These are phyloP conservation scores for Cyberlindnera euphorbiae DNA, from an alignment of 805 yeast species.

Conservation along the genomic window DNA sequence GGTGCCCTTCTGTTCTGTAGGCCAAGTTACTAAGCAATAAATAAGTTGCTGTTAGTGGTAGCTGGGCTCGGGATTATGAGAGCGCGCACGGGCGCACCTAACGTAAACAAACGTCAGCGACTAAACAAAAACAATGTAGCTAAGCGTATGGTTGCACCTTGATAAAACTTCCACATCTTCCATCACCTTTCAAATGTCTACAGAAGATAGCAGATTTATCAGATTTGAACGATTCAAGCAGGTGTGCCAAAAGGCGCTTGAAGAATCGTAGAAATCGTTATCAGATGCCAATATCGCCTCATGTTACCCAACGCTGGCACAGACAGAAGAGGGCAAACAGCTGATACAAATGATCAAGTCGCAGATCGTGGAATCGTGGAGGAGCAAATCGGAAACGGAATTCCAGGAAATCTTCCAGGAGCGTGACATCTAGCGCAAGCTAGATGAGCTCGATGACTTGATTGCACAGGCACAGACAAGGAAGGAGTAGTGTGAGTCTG, in stretches of 20 bases:
- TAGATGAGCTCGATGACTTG: slow-evolving; percentile 42
- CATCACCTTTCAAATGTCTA: too few species aligned
- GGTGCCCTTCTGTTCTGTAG: too few species aligned
- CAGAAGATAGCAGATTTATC: background rate
- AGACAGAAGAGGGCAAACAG: slow-evolving; percentile 35
- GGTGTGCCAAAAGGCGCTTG: slow-evolving; percentile 47
- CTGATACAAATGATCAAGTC: slow-evolving; percentile 40
- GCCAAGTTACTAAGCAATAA: too few species aligned
- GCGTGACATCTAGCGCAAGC: slow-evolving; percentile 34
- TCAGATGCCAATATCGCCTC: slow-evolving; percentile 41
- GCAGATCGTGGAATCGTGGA: slow-evolving; percentile 47
- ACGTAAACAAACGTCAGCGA: too few species aligned
- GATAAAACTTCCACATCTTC: too few species aligned
- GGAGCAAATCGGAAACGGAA: slow-evolving; percentile 37
- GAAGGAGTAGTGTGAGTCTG: slow-evolving; percentile 1
- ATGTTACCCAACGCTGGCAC: slow-evolving; percentile 48
- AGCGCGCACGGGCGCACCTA: too few species aligned
- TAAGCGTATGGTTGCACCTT: too few species aligned
- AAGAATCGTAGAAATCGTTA: slow-evolving; percentile 45
- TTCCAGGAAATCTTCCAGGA: slow-evolving; percentile 48
- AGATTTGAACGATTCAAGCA: slow-evolving; percentile 43
- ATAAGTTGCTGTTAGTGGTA: too few species aligned
- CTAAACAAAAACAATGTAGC: too few species aligned
- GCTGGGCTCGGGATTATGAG: too few species aligned
- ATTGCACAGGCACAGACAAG: slow-evolving; percentile 31